A percentile compares a stretch with the other conserved stretches of the same genome.
Conservation (phyloP, 305 asterid species). For the Solanum aculeatissimum region DNA sequence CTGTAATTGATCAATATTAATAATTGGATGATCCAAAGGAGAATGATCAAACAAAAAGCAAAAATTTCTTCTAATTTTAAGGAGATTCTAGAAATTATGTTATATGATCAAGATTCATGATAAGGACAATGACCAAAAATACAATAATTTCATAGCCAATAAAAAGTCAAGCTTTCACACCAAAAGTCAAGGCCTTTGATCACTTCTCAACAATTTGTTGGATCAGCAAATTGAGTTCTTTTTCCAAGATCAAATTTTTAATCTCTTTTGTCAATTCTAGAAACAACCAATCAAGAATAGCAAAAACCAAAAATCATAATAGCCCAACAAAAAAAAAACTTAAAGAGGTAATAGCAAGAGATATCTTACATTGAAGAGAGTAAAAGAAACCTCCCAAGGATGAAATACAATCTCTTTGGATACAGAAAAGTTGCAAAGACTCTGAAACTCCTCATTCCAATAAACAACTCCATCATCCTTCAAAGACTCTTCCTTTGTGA, state of each 20-base stretch:
- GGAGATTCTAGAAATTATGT: not conserved
- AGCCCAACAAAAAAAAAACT: not conserved
- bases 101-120: not conserved
- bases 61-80: not conserved
- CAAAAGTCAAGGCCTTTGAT: not conserved
- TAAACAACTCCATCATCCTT: slow-evolving; percentile 19
- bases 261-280: too few relatives aligned
- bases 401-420: slow-evolving; percentile 29
- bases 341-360: not conserved
- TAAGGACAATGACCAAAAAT: not conserved
- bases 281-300: not conserved
- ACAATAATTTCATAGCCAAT: not conserved
- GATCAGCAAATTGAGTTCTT: not conserved
- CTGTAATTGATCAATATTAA: not conserved
- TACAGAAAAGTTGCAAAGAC: not conserved
- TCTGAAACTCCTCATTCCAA: slow-evolving; percentile 4
- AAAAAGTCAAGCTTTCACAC: not conserved
- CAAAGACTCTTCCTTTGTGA: slow-evolving; percentile 37
- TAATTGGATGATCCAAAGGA: not conserved
- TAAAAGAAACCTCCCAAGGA: slow-evolving; percentile 60
- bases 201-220: not conserved
- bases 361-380: slow-evolving; percentile 45
- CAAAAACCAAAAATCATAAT: not conserved
- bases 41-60: not conserved
- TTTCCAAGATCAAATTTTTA: not conserved